Base-by-base conservation (phyloP, 768 basidiomycete genomes). In the Cubamyces sp. region DNA sequence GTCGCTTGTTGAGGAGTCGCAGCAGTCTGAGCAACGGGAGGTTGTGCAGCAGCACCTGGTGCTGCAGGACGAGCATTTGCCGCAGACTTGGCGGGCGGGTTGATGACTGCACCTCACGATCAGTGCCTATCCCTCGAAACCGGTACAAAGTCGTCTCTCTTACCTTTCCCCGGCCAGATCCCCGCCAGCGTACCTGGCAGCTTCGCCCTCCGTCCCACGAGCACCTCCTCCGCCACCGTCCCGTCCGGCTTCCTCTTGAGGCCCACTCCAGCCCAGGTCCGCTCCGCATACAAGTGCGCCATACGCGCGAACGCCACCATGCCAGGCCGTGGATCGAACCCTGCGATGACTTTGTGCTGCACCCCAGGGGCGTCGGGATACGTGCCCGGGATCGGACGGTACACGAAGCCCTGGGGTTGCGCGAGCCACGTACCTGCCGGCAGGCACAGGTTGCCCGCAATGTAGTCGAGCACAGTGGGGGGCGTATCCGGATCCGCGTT, bases 341-440 rank as follows among this genome's bases (percentile, higher is more conserved):
- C 45, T 39, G 37, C 56, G 6, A 19, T 37, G 5, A 61, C 49
- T 6, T 7, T 28, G 21, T 56, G 66, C 57, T 64, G 59, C 15
- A 67, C 62, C 12, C 66, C 66, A 9, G 52, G 62, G 18, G 37
- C 66, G 25, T 57, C 47, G 0, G 66, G 62, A 25, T 61, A 67
- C 41, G 66, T 67, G 34, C 66, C 66, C 2, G 62, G 66, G 15
- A 66, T 47, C 0, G 61, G 50, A 1, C 47, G 56, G 40, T 57
- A 59, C 26, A 47, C 57, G 40, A 52, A 61, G 26, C 42, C 25
- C 3, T 5, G 26, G 25, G 39, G 37, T 45, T 48, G 53, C 50
- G 43, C 12, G 19, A 43, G n/a, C 59, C 59, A 57, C 55, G 54
- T 65, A n/a, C 54, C 55, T 25, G 45, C 52, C 1, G 59, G 60